These are phyloP conservation scores for Crucibulum laeve DNA, from an alignment of 768 basidiomycete species.

Conservation along the genomic window DNA sequence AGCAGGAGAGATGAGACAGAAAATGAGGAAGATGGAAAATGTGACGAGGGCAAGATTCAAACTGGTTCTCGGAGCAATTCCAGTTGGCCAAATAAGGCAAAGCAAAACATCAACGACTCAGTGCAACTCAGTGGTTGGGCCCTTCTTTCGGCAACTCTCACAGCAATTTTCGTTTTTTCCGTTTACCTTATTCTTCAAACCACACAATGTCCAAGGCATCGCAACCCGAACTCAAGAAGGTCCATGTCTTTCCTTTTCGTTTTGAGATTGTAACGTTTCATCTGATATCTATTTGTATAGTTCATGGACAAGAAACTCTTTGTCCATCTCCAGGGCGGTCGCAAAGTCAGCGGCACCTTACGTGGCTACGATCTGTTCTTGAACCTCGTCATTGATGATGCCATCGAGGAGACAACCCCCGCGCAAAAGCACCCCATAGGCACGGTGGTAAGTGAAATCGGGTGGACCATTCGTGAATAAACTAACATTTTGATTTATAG, in stretches of 20 bases:
- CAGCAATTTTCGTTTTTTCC: not conserved
- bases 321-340: conserved; percentile 89
- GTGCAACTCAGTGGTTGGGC: not conserved
- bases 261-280: not conserved
- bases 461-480: conserved; percentile 4
- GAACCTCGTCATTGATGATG: conserved; percentile 96
- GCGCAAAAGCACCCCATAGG: conserved; percentile 90
- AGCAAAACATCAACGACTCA: conserved; percentile 4
- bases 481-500: conserved; percentile 34
- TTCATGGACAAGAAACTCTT: conserved; percentile 99
- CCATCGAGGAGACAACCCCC: conserved; percentile 84
- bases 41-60: conserved; percentile 2
- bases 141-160: no score
- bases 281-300: conserved; percentile 32
- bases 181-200: conserved; percentile 16
- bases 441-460: conserved; percentile 67
- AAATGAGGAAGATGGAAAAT: not conserved
- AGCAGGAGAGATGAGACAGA: not conserved
- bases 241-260: conserved; percentile 23
- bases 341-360: conserved; percentile 91
- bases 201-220: conserved; percentile 86
- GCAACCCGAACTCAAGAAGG: conserved; percentile 98
- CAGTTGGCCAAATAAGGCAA: conserved; percentile 11
- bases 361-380: conserved; percentile 99
- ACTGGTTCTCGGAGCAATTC: not conserved